A percentile compares a stretch with the other conserved stretches of the same genome.
phyloP scores from a whole-genome alignment of 2,329 filamentous ascomycete genomes.

The Aspergillus sp. region DNA sequence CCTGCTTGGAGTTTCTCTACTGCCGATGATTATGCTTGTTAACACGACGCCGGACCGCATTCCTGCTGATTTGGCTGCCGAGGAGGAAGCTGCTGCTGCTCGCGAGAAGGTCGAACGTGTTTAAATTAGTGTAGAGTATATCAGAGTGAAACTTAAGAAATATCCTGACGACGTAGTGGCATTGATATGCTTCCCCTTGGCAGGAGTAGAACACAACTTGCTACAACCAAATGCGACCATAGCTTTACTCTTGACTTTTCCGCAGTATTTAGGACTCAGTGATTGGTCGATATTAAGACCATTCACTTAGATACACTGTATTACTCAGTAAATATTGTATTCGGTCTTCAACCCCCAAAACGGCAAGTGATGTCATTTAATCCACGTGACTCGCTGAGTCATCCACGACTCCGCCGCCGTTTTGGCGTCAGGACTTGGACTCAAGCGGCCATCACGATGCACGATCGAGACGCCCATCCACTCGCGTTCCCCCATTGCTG shows the following conservation, averaged over 20 bases:
- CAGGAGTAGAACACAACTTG: no score
- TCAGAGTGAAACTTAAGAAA: not conserved
- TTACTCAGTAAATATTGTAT: no score
- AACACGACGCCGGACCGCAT: constrained; percentile 43
- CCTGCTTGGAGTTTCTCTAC: constrained; percentile 36
- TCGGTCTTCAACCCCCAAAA: not conserved
- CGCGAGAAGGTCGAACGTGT: not conserved
- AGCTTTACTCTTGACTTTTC: no score
- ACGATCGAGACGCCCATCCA: no score
- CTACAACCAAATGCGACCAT: no score
- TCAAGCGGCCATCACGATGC: not conserved
- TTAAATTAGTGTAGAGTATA: not conserved
- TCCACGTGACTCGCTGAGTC: not conserved
- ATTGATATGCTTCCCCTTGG: no score
- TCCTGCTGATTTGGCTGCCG: constrained; percentile 41
- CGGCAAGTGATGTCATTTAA: not conserved
- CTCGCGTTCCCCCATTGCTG: not conserved
- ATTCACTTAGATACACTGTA: no score
- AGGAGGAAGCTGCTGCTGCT: constrained; percentile 22
- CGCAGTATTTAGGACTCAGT: no score
- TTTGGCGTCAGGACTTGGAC: not conserved
- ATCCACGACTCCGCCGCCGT: not conserved
- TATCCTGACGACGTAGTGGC: no score
- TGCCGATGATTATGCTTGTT: constrained; percentile 41
- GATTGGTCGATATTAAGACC: no score